phyloP scores from a whole-genome alignment of 2,329 filamentous ascomycete species.

The Microascus cirrosus region DNA sequence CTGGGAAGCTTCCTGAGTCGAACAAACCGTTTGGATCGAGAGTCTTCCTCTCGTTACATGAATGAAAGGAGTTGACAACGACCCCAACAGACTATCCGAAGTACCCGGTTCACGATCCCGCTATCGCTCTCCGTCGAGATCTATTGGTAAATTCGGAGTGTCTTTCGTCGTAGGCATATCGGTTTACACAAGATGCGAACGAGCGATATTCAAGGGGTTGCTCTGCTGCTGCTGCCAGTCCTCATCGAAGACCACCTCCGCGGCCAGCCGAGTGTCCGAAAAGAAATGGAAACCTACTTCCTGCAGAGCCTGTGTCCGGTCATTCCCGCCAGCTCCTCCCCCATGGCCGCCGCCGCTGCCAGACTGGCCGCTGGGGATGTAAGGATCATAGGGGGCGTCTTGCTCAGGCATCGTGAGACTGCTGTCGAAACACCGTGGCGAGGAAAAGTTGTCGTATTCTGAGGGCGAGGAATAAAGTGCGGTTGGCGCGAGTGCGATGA shows the following conservation, averaged over 20 bases:
- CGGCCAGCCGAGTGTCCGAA: neutral
- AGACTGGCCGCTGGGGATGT: conserved; percentile 61
- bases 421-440: neutral
- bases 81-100: neutral
- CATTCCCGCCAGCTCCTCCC: conserved; percentile 30
- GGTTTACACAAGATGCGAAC: neutral
- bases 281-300: conserved; percentile 49
- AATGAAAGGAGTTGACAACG: neutral
- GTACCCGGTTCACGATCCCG: neutral
- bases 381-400: conserved; percentile 71
- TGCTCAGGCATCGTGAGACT: conserved; percentile 36
- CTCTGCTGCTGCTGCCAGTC: neutral
- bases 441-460: neutral
- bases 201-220: neutral
- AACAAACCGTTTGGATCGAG: neutral
- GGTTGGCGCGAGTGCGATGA: neutral
- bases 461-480: neutral
- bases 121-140: too few species aligned
- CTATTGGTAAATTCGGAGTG: too few species aligned
- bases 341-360: conserved; percentile 21
- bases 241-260: neutral
- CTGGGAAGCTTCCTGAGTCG: too few species aligned
- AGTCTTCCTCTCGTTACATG: neutral
- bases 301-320: conserved; percentile 59
- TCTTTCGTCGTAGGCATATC: too few species aligned